A percentile compares a stretch with the other conserved stretches of the same genome.
phyloP scores from a whole-genome alignment of 805 yeast genomes.

The Candida arabinofermentans region DNA sequence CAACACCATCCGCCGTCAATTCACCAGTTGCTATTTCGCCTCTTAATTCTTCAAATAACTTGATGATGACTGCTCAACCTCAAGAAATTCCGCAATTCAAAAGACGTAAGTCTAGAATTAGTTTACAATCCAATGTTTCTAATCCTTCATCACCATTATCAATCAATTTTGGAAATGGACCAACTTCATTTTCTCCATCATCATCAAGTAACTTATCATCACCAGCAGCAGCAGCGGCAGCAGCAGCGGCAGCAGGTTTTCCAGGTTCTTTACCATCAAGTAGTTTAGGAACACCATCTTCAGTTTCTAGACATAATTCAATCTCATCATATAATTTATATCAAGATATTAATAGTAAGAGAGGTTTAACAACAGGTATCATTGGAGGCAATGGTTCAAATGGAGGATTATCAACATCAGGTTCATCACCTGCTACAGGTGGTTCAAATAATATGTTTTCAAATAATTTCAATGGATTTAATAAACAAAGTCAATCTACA shows the following conservation, averaged over 20 bases:
- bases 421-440: constrained; percentile 1
- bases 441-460: neutral
- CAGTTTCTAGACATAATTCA: constrained; percentile 25
- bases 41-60: constrained; percentile 7
- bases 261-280: constrained; percentile 2
- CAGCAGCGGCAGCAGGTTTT: constrained; percentile 14
- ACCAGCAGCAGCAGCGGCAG: constrained; percentile 16
- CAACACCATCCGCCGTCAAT: constrained; percentile 17
- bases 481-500: neutral
- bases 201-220: constrained; percentile 16
- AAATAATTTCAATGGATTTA: neutral
- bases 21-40: constrained; percentile 15
- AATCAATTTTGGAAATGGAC: constrained; percentile 3
- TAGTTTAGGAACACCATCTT: constrained; percentile 8
- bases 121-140: constrained; percentile 10
- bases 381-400: neutral
- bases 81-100: constrained; percentile 30
- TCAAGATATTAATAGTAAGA: constrained; percentile 24
- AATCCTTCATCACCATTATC: constrained; percentile 27
- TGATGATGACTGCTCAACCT: constrained; percentile 18
- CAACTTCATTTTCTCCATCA: constrained; percentile 15
- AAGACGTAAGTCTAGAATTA: constrained; percentile 27
- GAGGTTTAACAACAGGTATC: constrained; percentile 19
- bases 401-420: neutral
- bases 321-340: constrained; percentile 23